Evolutionary conservation across 1,284 basidiomycete genomes (phyloP).

Genomic region (Trametes versicolor): DNA sequence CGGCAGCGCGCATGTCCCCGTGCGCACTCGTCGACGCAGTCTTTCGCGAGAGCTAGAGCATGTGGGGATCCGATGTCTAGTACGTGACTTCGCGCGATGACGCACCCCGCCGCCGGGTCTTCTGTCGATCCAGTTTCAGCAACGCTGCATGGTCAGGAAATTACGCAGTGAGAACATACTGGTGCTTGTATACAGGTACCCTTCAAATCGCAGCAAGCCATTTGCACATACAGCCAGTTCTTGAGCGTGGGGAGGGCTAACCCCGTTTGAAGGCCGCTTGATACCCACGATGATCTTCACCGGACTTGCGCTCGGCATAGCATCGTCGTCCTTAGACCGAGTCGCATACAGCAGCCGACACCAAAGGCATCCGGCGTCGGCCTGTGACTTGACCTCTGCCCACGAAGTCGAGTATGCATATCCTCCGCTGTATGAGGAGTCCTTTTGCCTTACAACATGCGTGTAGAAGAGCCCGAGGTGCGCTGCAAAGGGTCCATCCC

Average conservation of each 20-base stretch:
- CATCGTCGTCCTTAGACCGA: too few species aligned
- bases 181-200: neutral
- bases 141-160: neutral
- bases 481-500: neutral
- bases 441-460: neutral
- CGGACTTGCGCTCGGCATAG: too few species aligned
- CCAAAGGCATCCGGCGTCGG: neutral
- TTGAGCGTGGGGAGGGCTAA: too few species aligned
- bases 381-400: neutral
- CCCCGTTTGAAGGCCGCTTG: too few species aligned
- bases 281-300: too few species aligned
- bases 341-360: neutral
- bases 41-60: neutral
- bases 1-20: slow-evolving; percentile 3
- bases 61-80: neutral
- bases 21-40: neutral
- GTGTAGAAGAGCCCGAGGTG: neutral
- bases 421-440: neutral
- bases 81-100: neutral
- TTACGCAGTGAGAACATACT: neutral
- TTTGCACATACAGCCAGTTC: too few species aligned
- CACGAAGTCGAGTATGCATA: neutral
- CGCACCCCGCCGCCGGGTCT: neutral
- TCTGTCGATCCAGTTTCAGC: neutral
- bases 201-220: neutral